Evolutionary conservation across 495 filamentous ascomycete genomes (phyloP), one percentile per base, ranked within the genome.

Genomic region (Aspergillus egyptiacus): DNA sequence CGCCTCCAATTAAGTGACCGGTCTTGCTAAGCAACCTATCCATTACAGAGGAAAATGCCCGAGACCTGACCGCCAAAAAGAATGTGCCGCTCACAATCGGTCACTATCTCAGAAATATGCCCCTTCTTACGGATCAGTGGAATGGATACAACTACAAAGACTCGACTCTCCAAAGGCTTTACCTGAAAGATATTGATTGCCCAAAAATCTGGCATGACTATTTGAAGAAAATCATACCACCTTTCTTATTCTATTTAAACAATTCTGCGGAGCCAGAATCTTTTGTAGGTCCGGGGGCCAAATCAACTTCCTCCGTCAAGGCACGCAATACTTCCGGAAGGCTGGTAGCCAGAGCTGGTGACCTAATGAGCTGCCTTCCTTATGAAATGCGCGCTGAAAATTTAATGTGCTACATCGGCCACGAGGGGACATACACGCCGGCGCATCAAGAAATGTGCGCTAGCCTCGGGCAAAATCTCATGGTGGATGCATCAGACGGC

Each of bases 401-500:
- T 49, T 74, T 98, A 59, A 96, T 96, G 91, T 96, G 91, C 67
- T 98, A 98, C 61, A 84, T 96, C 54, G 93, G 93, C 2, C 93
- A 96, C 57, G 93, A 98, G 68, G 93, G 93, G 0, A 98, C 93
- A 2, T 98, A 94, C 60, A 98, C 93, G 0, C 91, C 93, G 43
- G 86, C 89, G 13, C 93, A 98, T 64, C 83, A 89, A 59, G 93
- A 98, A 61, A 98, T 98, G 93, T 98, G 91, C 67, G 93, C 87
- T 13, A 93, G 84, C 49, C 73, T 98, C 28, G 91, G 93, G 0
- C 93, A 98, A 42, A 98, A 98, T 59, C 84, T 98, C 43, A 98
- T 98, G 93, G 88, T 98, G 2, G 86, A 95, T 50, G 82, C 88
- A 1, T 95, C 90, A 6, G 70, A 66, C 32, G 67, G 69, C 1